phyloP scores from a whole-genome alignment of 805 yeast species.

The Hanseniaspora thailandica region DNA sequence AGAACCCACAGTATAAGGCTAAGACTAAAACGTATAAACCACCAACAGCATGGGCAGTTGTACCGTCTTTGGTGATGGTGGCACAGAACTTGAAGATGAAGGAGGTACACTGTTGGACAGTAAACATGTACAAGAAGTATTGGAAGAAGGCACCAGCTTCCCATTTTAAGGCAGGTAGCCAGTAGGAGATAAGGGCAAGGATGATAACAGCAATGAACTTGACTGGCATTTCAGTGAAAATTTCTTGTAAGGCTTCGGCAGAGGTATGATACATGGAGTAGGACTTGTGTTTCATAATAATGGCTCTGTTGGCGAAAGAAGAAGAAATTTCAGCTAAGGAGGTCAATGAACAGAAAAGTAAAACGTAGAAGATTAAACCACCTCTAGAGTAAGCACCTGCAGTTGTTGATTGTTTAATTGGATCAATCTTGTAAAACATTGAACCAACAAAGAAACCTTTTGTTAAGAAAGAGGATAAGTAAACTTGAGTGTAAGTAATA shows the following conservation, averaged over 20 bases:
- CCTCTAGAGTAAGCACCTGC: slow-evolving; percentile 51
- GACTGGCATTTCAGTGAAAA: slow-evolving; percentile 46
- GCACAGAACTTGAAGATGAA: slow-evolving; percentile 44
- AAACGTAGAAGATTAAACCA: slow-evolving; percentile 50
- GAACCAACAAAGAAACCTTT: slow-evolving; percentile 54
- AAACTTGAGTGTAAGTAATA: slow-evolving; percentile 41
- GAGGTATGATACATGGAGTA: slow-evolving; percentile 54
- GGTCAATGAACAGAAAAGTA: slow-evolving; percentile 48
- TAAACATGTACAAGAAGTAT: slow-evolving; percentile 35
- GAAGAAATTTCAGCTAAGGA: slow-evolving; percentile 51
- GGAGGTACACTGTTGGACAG: slow-evolving; percentile 43
- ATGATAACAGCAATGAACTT: slow-evolving; percentile 40
- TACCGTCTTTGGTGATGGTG: slow-evolving; percentile 40
- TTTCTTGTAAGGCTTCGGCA: slow-evolving; percentile 50
- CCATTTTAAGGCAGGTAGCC: slow-evolving; percentile 40
- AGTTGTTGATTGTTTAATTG: slow-evolving; percentile 33
- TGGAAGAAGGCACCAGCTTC: slow-evolving; percentile 48
- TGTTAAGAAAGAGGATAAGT: slow-evolving; percentile 40
- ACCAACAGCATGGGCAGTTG: slow-evolving; percentile 45
- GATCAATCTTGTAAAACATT: slow-evolving; percentile 40
- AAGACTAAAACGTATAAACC: slow-evolving; percentile 45
- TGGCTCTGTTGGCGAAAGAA: slow-evolving; percentile 49
- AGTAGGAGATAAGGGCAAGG: slow-evolving; percentile 40
- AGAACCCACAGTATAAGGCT: slow-evolving; percentile 47
- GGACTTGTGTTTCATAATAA: slow-evolving; percentile 52